Percentiles rank a stretch among this genome's conserved stretches.
These are phyloP conservation scores for Oehlia diaphana DNA, from an alignment of 192 early-diverging fungal genomes.

Conservation along the genomic window DNA sequence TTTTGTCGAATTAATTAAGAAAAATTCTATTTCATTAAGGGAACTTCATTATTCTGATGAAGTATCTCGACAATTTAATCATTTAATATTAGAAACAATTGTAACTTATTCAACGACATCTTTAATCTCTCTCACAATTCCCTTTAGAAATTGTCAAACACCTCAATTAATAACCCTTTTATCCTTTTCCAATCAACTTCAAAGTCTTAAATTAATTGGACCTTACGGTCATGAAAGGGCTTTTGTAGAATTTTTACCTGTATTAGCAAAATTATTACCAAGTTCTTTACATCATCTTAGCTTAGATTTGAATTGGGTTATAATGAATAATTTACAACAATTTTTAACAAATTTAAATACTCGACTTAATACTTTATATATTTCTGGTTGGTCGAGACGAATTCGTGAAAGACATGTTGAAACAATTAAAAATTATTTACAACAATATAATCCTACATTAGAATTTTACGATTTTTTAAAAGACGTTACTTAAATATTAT, in stretches of 20 bases:
- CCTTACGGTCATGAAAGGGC: conserved; percentile 7
- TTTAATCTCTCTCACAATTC: neutral
- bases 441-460: neutral
- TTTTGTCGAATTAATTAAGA: neutral
- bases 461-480: neutral
- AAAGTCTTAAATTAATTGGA: conserved; percentile 7
- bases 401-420: neutral
- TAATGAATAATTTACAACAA: neutral
- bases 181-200: neutral
- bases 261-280: neutral
- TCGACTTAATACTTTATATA: conserved; percentile 2
- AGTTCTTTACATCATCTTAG: neutral
- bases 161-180: neutral
- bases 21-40: neutral
- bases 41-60: conserved; percentile 8
- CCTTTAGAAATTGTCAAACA: neutral
- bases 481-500: neutral
- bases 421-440: neutral
- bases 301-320: conserved; percentile 1
- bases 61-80: neutral
- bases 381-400: neutral
- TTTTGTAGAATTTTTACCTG: conserved; percentile 1
- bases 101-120: neutral
- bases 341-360: neutral
- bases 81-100: neutral